These are phyloP conservation scores for Euphorbia schlechtendalii DNA, from an alignment of 441 rosid species.

Conservation along the genomic window DNA sequence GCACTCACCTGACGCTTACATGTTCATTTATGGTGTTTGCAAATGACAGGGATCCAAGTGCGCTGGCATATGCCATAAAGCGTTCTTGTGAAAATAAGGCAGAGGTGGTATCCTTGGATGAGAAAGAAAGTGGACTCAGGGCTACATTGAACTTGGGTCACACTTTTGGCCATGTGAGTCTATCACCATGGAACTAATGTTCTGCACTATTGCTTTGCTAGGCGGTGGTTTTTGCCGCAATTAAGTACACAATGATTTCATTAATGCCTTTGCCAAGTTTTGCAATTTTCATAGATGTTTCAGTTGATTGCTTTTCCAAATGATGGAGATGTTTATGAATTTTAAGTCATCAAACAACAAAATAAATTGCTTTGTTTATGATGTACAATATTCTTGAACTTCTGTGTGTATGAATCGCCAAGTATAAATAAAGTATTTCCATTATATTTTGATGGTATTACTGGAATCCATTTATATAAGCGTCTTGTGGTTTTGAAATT, in stretches of 20 bases:
- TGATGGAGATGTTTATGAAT: no score
- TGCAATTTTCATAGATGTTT: no score
- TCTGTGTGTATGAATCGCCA: background rate
- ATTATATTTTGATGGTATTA: background rate
- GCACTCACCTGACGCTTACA: no score
- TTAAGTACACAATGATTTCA: no score
- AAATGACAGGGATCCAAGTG: conserved; percentile 66
- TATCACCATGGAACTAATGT: conserved; percentile 5
- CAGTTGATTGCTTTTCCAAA: no score
- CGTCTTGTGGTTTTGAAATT: background rate
- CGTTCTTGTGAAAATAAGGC: conserved; percentile 97
- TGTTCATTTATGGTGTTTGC: conserved; percentile 8
- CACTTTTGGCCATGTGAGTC: conserved; percentile 94
- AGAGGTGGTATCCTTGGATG: conserved; percentile 94
- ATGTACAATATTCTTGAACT: background rate
- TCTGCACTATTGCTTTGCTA: background rate
- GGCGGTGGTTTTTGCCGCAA: no score
- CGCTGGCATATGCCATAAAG: conserved; percentile 84
- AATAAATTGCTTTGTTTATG: background rate
- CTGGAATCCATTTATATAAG: background rate
- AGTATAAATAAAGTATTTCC: background rate
- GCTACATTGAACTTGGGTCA: conserved; percentile 95
- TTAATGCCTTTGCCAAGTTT: background rate
- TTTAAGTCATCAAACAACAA: background rate
- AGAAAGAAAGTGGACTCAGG: conserved; percentile 89